Percentiles rank a stretch among this genome's conserved stretches.
These are phyloP conservation scores for Rubus parviflorus DNA, from an alignment of 306 rosid genomes.

Conservation along the genomic window DNA sequence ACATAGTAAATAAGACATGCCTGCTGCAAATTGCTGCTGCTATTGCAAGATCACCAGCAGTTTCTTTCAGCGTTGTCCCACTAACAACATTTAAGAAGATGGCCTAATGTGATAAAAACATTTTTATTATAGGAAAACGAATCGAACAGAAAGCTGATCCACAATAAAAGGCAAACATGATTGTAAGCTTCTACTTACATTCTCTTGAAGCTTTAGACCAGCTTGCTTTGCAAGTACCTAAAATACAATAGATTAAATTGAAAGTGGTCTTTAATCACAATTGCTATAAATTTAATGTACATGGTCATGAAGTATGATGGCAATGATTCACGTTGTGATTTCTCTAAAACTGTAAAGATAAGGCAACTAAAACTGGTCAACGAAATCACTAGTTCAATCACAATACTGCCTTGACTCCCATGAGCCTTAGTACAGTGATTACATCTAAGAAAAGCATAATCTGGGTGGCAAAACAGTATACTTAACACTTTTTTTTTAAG, in stretches of 20 bases:
- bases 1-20: conserved; percentile 29
- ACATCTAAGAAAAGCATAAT: too few relatives aligned
- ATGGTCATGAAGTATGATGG: background rate
- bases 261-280: conserved; percentile 11
- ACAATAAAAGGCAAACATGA: conserved; percentile 12
- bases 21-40: conserved; percentile 99
- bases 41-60: conserved; percentile 95
- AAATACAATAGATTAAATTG: conserved; percentile 25
- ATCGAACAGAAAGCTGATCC: conserved; percentile 5
- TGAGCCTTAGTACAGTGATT: background rate
- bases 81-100: conserved; percentile 76
- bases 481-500: too few relatives aligned
- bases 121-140: conserved; percentile 3
- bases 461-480: too few relatives aligned
- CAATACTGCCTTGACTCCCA: background rate
- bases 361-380: background rate
- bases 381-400: background rate
- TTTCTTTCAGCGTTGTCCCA: conserved; percentile 67
- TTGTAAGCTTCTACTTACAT: conserved; percentile 50
- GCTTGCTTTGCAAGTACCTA: conserved; percentile 92
- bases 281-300: background rate
- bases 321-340: background rate
- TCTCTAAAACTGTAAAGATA: background rate
- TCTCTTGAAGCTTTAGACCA: conserved; percentile 70
- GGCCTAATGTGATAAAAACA: conserved; percentile 44